These are phyloP conservation scores for Micractinium conductrix DNA, from an alignment of 139 green algal species.

Conservation along the genomic window DNA sequence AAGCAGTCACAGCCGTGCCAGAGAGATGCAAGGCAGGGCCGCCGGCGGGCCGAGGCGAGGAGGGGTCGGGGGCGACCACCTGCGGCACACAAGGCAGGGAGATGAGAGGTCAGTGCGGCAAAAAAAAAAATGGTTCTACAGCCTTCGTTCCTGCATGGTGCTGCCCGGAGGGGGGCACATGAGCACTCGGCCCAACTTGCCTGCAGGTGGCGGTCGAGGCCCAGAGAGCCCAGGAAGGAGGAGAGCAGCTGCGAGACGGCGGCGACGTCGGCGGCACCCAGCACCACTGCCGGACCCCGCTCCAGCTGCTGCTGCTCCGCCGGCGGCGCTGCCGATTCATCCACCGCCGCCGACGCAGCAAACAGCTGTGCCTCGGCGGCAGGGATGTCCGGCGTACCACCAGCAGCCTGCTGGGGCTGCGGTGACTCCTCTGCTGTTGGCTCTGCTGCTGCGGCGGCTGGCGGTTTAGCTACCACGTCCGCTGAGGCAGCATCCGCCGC, in stretches of 20 bases:
- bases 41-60: not conserved
- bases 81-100: not conserved
- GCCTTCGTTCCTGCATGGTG: not conserved
- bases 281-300: not conserved
- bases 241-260: constrained; percentile 1
- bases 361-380: too few species aligned
- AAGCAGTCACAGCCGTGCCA: too few species aligned
- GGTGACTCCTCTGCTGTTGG: not conserved
- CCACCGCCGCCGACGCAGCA: not conserved
- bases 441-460: not conserved
- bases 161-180: too few species aligned
- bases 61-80: not conserved
- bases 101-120: not conserved
- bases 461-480: not conserved
- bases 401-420: not conserved
- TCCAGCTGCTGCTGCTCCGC: not conserved
- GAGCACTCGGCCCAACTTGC: too few species aligned
- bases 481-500: not conserved
- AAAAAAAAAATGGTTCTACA: not conserved
- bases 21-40: not conserved
- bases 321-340: not conserved
- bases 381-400: too few species aligned
- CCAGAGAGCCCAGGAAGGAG: not conserved
- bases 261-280: constrained; percentile 3
- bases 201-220: constrained; percentile 27